Base-by-base conservation (phyloP, 768 basidiomycete species). In the Collybia mongolica region DNA sequence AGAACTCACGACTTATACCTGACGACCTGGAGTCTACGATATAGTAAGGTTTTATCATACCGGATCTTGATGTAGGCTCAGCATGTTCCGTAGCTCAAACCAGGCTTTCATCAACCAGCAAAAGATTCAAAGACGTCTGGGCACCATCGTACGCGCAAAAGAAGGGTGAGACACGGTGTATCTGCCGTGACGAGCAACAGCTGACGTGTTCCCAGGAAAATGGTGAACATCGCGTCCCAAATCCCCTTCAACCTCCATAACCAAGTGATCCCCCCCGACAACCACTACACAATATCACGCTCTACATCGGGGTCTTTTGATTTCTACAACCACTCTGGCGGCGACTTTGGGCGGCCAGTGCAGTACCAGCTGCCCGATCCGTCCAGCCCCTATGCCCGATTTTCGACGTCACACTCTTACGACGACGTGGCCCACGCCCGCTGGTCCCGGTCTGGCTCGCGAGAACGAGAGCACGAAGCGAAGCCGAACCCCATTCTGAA, bases 201-300 rank as follows among this genome's bases (percentile, higher is more conserved):
- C 46, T 42, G 12, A 17, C 42, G 11, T 1, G 11, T 7, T 28
- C 15, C 20, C 32, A 63, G 60, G 18, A 61, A 61, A 58, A 63
- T 61, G 58, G 62, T 61, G 24, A 63, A 61, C 41, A 56, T 63
- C 17, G 49, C 38, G 44, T 58, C 61, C 9, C 58, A 57, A 51
- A 57, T 60, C n/a, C 61, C 61, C 15, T 63, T 63, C 55, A 63
- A 63, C 46, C 58, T 63, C 18, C 60, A 63, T 50, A 57, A 61
- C 36, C 49, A 47, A 52, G 23, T 19, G 1, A 37, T 54, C 14
- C 50, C 48, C 2, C 24, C 48, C 17, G 48, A 54, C 18, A 6
- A 36, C 18, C 36, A 20, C 41, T 18, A 43, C 24, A n/a, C 19
- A 14, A 22, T 39, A n/a, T 49, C 61, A 51, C 49, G 55, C 44